Evolutionary conservation across 1,284 basidiomycete genomes (phyloP), one percentile per base, ranked within the genome.

Genomic region (Rhodofomes roseus): DNA sequence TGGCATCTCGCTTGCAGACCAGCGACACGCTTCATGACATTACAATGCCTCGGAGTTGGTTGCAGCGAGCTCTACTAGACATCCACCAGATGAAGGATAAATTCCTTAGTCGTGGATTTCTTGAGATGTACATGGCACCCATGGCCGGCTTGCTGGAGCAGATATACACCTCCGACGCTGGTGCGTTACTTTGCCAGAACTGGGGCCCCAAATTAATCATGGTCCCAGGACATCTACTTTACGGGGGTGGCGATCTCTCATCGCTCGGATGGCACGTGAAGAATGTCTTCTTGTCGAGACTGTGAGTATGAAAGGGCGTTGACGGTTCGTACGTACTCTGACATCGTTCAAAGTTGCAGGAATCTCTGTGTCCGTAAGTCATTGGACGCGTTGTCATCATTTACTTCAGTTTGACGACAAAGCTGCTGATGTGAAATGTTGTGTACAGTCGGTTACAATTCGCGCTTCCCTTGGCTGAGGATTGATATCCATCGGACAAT

Each of bases 21-120:
- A 25, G 39, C 1, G 63, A 59, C 0, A 67, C 64, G 12, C 66
- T 82, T 0, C 78, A 84, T 55, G 72, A 74, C 12, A 62, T 80
- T 16, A 76, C 76, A 2, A 71, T 85, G 34, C 83, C 82, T 0
- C 74, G 77, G 14, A 77, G 75, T 53, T 85, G 81, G 81, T 59
- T 82, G 9, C 54, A 72, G 2, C 66, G 66, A 3, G 64, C 73
- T 2, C 60, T 73, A 3, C 48, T 53, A 3, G 50, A 29, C 9
- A 18, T 43, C 1, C 43, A 57, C 2, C 9, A 18, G 0, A 48
- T 59, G 12, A 6, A 22, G 5, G 12, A 27, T 18, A 62, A 55
- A 37, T 48, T 62, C 23, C 62, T 36, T 4, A 31, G 44, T 3
- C 51, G 66, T 11, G 31, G 4, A 34, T 34, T 5, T 1, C 58